Conservation (phyloP, 192 early-diverging fungal species). For the Chytriomyces sp. region DNA sequence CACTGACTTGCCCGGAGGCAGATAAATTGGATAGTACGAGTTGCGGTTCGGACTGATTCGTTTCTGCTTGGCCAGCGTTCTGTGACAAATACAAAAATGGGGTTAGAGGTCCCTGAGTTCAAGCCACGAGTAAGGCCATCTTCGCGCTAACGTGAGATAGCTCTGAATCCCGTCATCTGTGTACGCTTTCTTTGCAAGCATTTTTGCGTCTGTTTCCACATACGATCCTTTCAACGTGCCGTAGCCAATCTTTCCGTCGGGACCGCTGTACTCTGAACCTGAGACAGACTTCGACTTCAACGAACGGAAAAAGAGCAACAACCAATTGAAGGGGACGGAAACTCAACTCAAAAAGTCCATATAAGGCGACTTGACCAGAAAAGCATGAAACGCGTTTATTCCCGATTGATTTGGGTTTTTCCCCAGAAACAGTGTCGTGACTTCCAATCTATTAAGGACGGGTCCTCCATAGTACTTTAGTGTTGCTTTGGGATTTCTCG, state of each 20-base stretch:
- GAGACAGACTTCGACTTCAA: not conserved
- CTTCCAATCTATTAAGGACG: slow-evolving; percentile 24
- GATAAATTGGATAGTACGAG: slow-evolving; percentile 41
- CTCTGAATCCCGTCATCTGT: not conserved
- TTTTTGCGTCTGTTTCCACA: not conserved
- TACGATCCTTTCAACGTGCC: not conserved
- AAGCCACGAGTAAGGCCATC: not conserved
- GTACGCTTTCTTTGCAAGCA: not conserved
- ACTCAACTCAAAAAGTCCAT: not conserved
- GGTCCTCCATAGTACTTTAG: slow-evolving; percentile 30
- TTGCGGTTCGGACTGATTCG: slow-evolving; percentile 38
- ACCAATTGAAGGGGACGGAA: no score
- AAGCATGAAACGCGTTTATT: not conserved
- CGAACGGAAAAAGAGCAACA: not conserved
- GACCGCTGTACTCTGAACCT: not conserved
- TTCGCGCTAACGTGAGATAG: no score
- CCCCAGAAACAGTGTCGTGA: slow-evolving; percentile 1
- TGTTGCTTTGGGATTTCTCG: no score
- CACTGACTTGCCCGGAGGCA: not conserved
- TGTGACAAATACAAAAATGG: not conserved
- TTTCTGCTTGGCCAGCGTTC: not conserved
- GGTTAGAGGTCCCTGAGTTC: not conserved
- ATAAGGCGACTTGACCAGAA: not conserved
- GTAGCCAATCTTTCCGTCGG: not conserved
- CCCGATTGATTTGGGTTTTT: not conserved